These are phyloP conservation scores for Boletus patriciae DNA, from an alignment of 768 basidiomycete genomes.

Conservation along the genomic window DNA sequence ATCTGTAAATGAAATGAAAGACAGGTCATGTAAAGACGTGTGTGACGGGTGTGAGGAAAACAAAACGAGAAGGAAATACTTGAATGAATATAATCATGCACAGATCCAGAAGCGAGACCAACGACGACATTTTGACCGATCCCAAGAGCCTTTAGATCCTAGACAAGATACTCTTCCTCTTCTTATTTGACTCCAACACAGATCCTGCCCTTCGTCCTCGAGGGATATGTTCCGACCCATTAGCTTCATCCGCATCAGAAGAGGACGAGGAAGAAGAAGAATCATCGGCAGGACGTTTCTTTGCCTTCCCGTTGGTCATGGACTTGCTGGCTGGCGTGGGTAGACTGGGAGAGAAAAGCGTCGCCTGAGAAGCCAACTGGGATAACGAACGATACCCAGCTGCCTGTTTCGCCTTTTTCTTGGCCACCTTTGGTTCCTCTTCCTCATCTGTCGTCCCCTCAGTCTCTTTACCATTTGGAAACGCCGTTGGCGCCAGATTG, in stretches of 20 bases:
- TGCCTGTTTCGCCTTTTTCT: conserved; percentile 20
- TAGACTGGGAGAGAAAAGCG: conserved; percentile 38
- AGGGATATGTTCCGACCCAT: conserved; percentile 58
- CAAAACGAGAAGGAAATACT: neutral
- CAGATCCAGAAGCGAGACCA: neutral
- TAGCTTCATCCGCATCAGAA: conserved; percentile 36
- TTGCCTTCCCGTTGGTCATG: conserved; percentile 28
- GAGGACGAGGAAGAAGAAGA: conserved; percentile 44
- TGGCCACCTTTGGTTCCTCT: conserved; percentile 8
- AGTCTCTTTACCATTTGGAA: conserved; percentile 37
- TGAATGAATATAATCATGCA: neutral
- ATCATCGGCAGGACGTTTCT: conserved; percentile 11
- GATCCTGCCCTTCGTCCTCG: conserved; percentile 53
- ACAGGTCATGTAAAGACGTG: neutral
- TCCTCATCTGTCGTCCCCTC: conserved; percentile 31
- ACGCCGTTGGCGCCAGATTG: conserved; percentile 4
- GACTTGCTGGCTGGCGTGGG: conserved; percentile 34
- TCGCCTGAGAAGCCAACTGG: conserved; percentile 44
- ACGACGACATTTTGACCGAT: neutral
- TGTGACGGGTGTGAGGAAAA: neutral
- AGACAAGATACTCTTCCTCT: conserved; percentile 22
- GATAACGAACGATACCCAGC: conserved; percentile 48
- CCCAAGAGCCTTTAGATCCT: neutral
- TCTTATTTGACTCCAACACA: conserved; percentile 27
- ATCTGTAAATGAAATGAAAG: neutral